phyloP scores from a whole-genome alignment of 1,284 basidiomycete genomes.

The Schizophyllum commune region DNA sequence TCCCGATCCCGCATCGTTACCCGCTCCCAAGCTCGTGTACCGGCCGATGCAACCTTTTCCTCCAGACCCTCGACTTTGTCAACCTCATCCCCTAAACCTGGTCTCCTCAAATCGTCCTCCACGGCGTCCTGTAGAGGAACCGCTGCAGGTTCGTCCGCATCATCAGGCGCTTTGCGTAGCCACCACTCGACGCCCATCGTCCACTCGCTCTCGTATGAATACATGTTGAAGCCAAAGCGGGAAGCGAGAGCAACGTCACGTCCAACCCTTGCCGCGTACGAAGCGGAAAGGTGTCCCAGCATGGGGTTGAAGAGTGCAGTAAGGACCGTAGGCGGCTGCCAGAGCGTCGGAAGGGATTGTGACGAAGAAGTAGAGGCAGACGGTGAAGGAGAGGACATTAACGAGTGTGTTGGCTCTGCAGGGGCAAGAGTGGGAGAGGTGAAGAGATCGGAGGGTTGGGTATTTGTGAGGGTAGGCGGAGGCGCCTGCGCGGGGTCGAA shows the following conservation, averaged over 20 bases:
- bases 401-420: not conserved
- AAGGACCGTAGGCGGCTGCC: slow-evolving; percentile 86
- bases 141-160: slow-evolving; percentile 12
- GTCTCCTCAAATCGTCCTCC: not conserved
- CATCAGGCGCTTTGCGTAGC: slow-evolving; percentile 42
- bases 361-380: slow-evolving; percentile 22
- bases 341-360: slow-evolving; percentile 21
- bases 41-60: not conserved
- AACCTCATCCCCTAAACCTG: not conserved
- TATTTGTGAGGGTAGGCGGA: not conserved
- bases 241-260: slow-evolving; percentile 84
- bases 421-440: not conserved
- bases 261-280: slow-evolving; percentile 86
- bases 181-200: slow-evolving; percentile 94
- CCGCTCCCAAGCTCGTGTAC: not conserved
- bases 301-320: slow-evolving; percentile 95
- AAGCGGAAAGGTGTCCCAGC: slow-evolving; percentile 88
- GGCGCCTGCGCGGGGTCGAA: not conserved
- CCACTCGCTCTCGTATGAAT: slow-evolving; percentile 95
- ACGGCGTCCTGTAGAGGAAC: slow-evolving; percentile 9
- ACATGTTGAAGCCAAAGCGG: slow-evolving; percentile 94
- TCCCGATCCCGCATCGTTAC: not conserved
- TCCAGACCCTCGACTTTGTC: not conserved
- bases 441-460: not conserved
- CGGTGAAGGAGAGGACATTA: slow-evolving; percentile 30